Evolutionary conservation across 768 basidiomycete genomes (phyloP), one percentile per base, ranked within the genome.

Genomic region (Nidula microcarpa): DNA sequence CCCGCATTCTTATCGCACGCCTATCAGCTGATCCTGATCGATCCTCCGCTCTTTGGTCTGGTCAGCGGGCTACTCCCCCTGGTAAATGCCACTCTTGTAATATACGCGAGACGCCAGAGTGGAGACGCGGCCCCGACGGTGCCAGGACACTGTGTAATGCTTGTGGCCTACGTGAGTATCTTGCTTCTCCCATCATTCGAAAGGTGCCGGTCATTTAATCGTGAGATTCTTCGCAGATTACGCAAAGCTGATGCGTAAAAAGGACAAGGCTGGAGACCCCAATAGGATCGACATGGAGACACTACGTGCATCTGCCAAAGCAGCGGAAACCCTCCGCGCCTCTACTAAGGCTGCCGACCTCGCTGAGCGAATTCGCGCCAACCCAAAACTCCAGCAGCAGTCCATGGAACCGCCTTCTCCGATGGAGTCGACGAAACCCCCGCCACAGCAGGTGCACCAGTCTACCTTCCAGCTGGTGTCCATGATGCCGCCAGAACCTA

Each of bases 71-170:
- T 43, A 89, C 86, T 36, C 90, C 90, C 14, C 90, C 90, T 4
- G 89, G 89, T 8, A 90, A 91, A 64, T 92, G 90, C 61, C 88
- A 91, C 68, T 91, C 90, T 33, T 92, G 90, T 65, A 89, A 90
- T 69, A 91, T 91, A 52, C 77, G 86, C 54, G 90, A 92, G 65
- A 92, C 90, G 4, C 90, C 90, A n/a, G 90, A 92, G 66, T 92
- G 90, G 90, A 70, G 90, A 50, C 80, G 89, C 23, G 90, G 90
- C 13, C 90, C 90, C 2, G 90, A 91, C 62, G 90, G 90, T 4
- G 89, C 90, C 23, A 73, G 90, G 62, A 92, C 90, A 6, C 65
- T 92, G 60, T 92, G 90, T 64, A 92, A 91, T 65, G 90, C 90
- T 43, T 92, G 90, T 69, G 90, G 90, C 33, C 70, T 92, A 59